Base-by-base conservation (phyloP, 495 filamentous ascomycete genomes). In the Xylaria castorea region DNA sequence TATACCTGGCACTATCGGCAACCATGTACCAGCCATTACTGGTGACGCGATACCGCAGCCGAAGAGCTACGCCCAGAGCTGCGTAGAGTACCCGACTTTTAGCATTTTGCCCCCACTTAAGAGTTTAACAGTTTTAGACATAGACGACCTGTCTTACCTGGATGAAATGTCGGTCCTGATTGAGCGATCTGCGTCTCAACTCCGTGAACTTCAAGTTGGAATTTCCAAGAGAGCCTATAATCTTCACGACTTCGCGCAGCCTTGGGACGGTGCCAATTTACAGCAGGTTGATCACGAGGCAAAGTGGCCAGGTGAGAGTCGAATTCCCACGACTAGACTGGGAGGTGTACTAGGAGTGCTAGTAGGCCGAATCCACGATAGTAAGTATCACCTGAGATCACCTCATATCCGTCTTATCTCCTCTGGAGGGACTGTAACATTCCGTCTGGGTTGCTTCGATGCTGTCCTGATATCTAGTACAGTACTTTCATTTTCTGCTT, bases 161-260 rank as follows among this genome's bases (percentile, higher is more conserved):
- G 93, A 97, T 75, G 95, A 98, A 81, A 91, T 97, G 86, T 92
- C 91, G 46, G 84, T 92, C 61, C 87, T 97, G 3, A 91, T 98
- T 71, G 91, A 91, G 64, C 87, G 91, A 22, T 97, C 93, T 25
- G 87, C 87, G 71, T 83, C 86, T 72, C 83, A 84, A 22, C 83
- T 98, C 25, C 85, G 87, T 44, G 94, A 97, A 81, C 83, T 98
- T 42, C 87, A 93, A 44, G 88, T 97, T 5, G 93, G 95, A 6
- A 91, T 98, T 66, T 89, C 93, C 18, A 75, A 81, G 8, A 90
- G 90, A 70, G 90, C 89, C 4, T 79, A 83, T 30, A 74, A 81
- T 63, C 79, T 83, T 30, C 62, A 72, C 12, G 82, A 88, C 25
- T 94, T 93, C 86, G 83, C 89, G 4, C 85, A 89, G 58, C 77